These are phyloP conservation scores for Thecaphora thlaspeos DNA, from an alignment of 1,284 basidiomycete species.

Conservation along the genomic window DNA sequence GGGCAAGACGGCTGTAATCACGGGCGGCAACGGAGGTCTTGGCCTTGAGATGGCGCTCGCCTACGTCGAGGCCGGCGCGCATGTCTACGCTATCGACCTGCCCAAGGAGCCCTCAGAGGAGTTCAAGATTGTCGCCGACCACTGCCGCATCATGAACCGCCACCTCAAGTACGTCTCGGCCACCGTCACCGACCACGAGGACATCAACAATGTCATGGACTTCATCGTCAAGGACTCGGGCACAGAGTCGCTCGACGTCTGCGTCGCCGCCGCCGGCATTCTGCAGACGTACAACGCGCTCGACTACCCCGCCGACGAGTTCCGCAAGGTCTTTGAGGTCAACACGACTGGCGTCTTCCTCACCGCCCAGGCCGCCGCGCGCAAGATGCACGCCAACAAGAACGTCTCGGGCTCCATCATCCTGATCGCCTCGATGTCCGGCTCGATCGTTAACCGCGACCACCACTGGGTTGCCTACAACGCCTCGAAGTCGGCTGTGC, in stretches of 20 bases:
- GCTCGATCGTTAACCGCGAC: constrained; percentile 75
- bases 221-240: constrained; percentile 53
- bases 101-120: constrained; percentile 68
- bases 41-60: constrained; percentile 79
- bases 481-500: constrained; percentile 74
- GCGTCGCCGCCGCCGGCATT: constrained; percentile 76
- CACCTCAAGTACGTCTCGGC: constrained; percentile 63
- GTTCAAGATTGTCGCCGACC: constrained; percentile 62
- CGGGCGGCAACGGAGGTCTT: constrained; percentile 70
- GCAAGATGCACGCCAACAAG: constrained; percentile 69
- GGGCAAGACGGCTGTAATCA: constrained; percentile 70
- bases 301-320: constrained; percentile 70
- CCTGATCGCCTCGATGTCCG: constrained; percentile 81
- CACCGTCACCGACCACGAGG: constrained; percentile 64
- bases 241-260: constrained; percentile 68
- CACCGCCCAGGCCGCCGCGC: constrained; percentile 75
- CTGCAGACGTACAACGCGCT: constrained; percentile 67
- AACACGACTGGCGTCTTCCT: constrained; percentile 76
- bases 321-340: constrained; percentile 68
- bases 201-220: constrained; percentile 55
- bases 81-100: constrained; percentile 76
- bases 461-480: constrained; percentile 75
- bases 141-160: constrained; percentile 64
- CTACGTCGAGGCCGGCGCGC: constrained; percentile 73
- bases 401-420: constrained; percentile 75